phyloP scores from a whole-genome alignment of 345 rosid species.

The Salix arbutifolia region DNA sequence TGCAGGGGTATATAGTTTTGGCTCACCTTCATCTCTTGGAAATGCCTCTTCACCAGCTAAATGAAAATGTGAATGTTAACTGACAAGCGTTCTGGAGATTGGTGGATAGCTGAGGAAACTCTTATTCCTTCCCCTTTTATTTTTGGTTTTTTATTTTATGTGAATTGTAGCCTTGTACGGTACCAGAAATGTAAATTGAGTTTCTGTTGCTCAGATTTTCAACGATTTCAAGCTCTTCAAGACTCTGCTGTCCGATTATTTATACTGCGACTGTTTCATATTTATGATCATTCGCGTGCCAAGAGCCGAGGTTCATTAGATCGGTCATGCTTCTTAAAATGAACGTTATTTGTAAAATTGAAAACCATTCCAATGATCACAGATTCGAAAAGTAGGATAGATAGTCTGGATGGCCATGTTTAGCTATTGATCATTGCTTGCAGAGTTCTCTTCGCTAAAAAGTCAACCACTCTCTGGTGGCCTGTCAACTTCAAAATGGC shows the following conservation, averaged over 20 bases:
- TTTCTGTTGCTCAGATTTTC: not conserved
- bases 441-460: not conserved
- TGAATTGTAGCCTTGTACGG: not conserved
- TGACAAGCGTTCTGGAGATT: not conserved
- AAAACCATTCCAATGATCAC: not conserved
- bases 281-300: not conserved
- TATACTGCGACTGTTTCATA: not conserved
- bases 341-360: not conserved
- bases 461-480: not conserved
- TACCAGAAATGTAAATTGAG: slow-evolving; percentile 1
- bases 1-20: slow-evolving; percentile 37
- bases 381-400: not conserved
- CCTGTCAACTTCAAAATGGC: not conserved
- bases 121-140: not conserved
- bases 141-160: not conserved
- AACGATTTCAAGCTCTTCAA: not conserved
- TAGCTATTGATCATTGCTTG: not conserved
- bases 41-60: slow-evolving; percentile 33
- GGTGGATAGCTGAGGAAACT: slow-evolving; percentile 2
- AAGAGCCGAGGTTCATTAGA: not conserved
- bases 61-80: slow-evolving; percentile 13
- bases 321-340: not conserved
- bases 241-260: not conserved
- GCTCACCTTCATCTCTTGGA: slow-evolving; percentile 49
- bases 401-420: too few relatives aligned